These are phyloP conservation scores for Triticum urartu DNA, from an alignment of 176 grass and related monocot genomes.

Conservation along the genomic window DNA sequence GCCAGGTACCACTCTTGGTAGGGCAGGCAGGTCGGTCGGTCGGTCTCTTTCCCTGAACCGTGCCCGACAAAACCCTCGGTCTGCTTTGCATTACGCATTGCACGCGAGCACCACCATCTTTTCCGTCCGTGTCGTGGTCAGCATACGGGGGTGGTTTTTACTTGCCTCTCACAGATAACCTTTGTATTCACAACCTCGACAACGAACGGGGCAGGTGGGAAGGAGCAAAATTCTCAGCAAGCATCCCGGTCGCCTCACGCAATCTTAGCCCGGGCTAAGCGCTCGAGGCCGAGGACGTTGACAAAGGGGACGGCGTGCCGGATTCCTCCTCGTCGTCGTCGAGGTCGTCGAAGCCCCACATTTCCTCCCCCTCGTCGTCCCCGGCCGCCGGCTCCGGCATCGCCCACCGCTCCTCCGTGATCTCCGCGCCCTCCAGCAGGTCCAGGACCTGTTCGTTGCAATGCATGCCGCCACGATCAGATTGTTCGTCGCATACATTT, in stretches of 20 bases:
- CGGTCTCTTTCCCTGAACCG: neutral
- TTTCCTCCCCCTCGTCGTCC: conserved; percentile 27
- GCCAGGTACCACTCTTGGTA: neutral
- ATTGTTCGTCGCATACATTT: neutral
- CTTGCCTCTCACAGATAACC: neutral
- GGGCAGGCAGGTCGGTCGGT: neutral
- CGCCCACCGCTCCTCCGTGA: conserved; percentile 67
- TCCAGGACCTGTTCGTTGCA: conserved; percentile 60
- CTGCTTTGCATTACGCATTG: neutral
- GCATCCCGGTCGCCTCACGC: neutral
- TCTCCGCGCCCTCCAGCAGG: conserved; percentile 72
- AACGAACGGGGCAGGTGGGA: neutral
- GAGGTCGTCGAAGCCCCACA: conserved; percentile 65
- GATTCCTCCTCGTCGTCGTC: conserved; percentile 33
- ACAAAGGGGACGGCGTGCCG: conserved; percentile 34
- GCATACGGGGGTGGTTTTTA: neutral
- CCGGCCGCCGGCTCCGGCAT: conserved; percentile 47
- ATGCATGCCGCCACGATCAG: neutral
- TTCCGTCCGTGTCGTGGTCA: neutral
- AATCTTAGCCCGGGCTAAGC: neutral
- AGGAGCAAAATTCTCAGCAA: conserved; percentile 8
- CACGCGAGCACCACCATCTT: conserved; percentile 15
- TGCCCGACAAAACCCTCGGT: conserved; percentile 24
- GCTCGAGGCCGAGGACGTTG: conserved; percentile 52
- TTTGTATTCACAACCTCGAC: neutral